These are phyloP conservation scores for Pseudopyrenochaeta lycopersici DNA, from an alignment of 2,329 filamentous ascomycete genomes.

Conservation along the genomic window DNA sequence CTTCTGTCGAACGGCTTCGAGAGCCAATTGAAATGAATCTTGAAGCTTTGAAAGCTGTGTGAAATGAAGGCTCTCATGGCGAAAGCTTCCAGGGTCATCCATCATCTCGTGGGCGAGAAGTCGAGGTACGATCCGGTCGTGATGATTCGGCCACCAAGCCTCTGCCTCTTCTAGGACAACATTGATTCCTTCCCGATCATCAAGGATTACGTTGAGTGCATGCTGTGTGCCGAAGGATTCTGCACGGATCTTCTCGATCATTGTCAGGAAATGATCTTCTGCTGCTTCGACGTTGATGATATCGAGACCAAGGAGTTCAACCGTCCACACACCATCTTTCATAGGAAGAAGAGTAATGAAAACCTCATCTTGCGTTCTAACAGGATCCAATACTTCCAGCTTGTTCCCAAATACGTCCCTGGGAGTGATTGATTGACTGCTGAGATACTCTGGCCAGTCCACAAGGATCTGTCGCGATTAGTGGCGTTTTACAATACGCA, in stretches of 20 bases:
- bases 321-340: constrained; percentile 8
- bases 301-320: constrained; percentile 34
- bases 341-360: constrained; percentile 32
- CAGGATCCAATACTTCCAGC: constrained; percentile 36
- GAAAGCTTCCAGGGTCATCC: constrained; percentile 31
- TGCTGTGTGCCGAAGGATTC: constrained; percentile 16
- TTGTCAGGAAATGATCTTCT: constrained; percentile 25
- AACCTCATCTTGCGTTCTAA: constrained; percentile 37
- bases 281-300: constrained; percentile 25
- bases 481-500: background rate
- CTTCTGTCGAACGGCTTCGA: constrained; percentile 33
- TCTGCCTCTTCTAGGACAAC: constrained; percentile 26
- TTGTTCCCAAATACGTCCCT: constrained; percentile 37
- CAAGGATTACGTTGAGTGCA: constrained; percentile 35
- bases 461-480: constrained; percentile 20
- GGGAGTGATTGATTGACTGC: constrained; percentile 22
- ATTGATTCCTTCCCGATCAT: constrained; percentile 32
- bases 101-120: constrained; percentile 26
- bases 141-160: constrained; percentile 36
- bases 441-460: constrained; percentile 35
- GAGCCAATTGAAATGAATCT: constrained; percentile 18
- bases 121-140: constrained; percentile 30
- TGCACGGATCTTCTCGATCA: constrained; percentile 29
- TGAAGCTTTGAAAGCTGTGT: constrained; percentile 25
- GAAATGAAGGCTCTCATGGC: constrained; percentile 18